Base-by-base conservation (phyloP, 805 yeast genomes). In the Candida nitratophila region DNA sequence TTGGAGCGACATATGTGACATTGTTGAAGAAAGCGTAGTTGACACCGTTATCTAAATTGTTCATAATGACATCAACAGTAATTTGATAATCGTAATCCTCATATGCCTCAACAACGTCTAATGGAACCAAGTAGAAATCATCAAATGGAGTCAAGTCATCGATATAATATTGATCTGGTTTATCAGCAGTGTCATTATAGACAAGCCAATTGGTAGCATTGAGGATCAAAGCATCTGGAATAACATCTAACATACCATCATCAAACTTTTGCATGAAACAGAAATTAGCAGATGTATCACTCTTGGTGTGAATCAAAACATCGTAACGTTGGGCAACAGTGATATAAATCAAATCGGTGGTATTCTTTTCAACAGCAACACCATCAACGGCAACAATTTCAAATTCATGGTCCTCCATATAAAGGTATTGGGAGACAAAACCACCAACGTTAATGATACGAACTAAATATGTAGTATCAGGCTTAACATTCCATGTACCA, bases 21-120 rank as follows among this genome's bases (percentile, higher is more conserved):
- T 87, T 83, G 73, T 91, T 90, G 83, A 91, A 88, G 69, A 91
- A 85, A n/a, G 98, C 98, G 61, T 93, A 93, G 70, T 89, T 89
- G 50, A 83, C 73, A 70, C 99, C 99, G 64, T 88, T 71, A 40
- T 73, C 75, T 65, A 93, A 73, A 71, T 87, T 86, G 63, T 83
- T 82, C 97, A 93, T 89, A 24, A 65, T 61, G 46, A 93, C 90
- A 54, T 79, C 80, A 42, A 93, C 69, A n/a, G 77, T 72, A 55
- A 89, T 73, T 45, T 71, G 70, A 52, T 74, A 71, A 60, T 87
- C 95, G 14, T 90, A 80, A 21, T 83, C 86, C 37, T 76, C 85
- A 33, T 66, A 71, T 27, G 77, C 56, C 45, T 74, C 79, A 69
- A 63, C 68, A 45, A 73, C 74, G 37, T 74, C 73, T 8, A 71